Base-by-base conservation (phyloP, 1,284 basidiomycete genomes). In the Xerocomus cyaneibrunnescens region DNA sequence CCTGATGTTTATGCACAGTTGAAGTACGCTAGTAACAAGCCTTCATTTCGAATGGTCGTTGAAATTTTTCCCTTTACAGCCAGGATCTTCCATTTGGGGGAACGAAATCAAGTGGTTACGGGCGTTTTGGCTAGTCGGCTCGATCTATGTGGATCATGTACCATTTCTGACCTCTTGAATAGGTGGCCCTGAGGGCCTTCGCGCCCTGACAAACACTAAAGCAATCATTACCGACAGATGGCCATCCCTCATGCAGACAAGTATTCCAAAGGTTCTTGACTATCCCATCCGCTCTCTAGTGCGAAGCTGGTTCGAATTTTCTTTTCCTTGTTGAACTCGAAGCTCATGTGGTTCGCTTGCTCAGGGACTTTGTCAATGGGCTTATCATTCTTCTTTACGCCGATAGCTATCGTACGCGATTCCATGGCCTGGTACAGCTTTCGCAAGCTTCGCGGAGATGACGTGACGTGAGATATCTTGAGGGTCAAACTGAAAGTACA, bases 1-100 rank as follows among this genome's bases (percentile, higher is more conserved):
- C 54, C 57, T 58, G 50, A 45, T 47, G 25, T 42, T 50, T 50
- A 47, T 50, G 39, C 58, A 32, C 14, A 87, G 85, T 66, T 87
- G 59, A 86, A 87, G 84, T 87, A 69, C 58, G 82, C 73, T 25
- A 2, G 17, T 12, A 25, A 21, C 9, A 31, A 25, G 19, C 36
- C 27, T 31, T 22, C 12, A 25, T 41, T 51, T 39, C 40, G 39
- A 46, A 52, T 45, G 36, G 31, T 37, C 39, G 40, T 55, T 56
- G 17, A 30, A 42, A 56, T 36, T 58, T 47, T 42, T 27, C 9
- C 9, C 16, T 23, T 48, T 61, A 68, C 59, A 96, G 92, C 68
- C 95, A 98, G 77, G 89, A 92, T 63, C 77, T 97, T 61, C 94
- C 95, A 5, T 98, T 98, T 55, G 95, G 95, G 30, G 95, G 94